Conservation (phyloP, 2,329 filamentous ascomycete genomes). For the Pestalotiopsis sp. region DNA sequence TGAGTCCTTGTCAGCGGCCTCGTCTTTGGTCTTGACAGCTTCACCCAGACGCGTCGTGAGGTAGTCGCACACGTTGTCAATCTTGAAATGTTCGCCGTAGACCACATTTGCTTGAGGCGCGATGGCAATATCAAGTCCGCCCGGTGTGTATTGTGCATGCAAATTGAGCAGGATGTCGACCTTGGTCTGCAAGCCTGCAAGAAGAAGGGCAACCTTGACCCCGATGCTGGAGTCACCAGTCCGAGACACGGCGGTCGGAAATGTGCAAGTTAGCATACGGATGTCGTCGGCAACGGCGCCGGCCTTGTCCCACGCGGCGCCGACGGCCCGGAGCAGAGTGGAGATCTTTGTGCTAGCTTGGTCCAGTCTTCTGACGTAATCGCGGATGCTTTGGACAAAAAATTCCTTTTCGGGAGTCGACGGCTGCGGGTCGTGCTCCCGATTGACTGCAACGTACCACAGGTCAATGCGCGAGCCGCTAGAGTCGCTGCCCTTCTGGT, state of each 20-base stretch:
- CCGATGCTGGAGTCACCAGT: constrained; percentile 67
- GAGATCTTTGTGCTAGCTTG: constrained; percentile 60
- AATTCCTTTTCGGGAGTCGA: constrained; percentile 72
- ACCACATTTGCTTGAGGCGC: constrained; percentile 62
- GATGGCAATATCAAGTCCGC: constrained; percentile 58
- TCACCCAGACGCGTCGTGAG: constrained; percentile 56
- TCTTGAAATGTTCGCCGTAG: constrained; percentile 80
- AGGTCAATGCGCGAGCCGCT: constrained; percentile 65
- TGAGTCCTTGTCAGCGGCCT: constrained; percentile 34
- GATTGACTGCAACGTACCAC: constrained; percentile 67
- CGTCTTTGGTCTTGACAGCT: constrained; percentile 35
- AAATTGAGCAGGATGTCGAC: constrained; percentile 66
- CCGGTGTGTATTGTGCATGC: constrained; percentile 43
- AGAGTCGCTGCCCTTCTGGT: constrained; percentile 12
- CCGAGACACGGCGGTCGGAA: constrained; percentile 65
- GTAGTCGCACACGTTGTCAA: constrained; percentile 75
- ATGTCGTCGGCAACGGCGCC: constrained; percentile 62
- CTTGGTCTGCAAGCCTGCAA: constrained; percentile 69
- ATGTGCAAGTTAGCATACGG: constrained; percentile 62
- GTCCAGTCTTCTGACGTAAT: constrained; percentile 64
- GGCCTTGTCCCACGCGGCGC: constrained; percentile 68
- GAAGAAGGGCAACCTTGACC: constrained; percentile 63
- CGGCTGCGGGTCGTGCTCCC: constrained; percentile 55
- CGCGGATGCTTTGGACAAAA: constrained; percentile 73
- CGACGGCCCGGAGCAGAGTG: constrained; percentile 61